A percentile compares a stretch with the other conserved stretches of the same genome.
These are phyloP conservation scores for Trypanosoma brucei DNA, from an alignment of 208 protist species.

Conservation along the genomic window DNA sequence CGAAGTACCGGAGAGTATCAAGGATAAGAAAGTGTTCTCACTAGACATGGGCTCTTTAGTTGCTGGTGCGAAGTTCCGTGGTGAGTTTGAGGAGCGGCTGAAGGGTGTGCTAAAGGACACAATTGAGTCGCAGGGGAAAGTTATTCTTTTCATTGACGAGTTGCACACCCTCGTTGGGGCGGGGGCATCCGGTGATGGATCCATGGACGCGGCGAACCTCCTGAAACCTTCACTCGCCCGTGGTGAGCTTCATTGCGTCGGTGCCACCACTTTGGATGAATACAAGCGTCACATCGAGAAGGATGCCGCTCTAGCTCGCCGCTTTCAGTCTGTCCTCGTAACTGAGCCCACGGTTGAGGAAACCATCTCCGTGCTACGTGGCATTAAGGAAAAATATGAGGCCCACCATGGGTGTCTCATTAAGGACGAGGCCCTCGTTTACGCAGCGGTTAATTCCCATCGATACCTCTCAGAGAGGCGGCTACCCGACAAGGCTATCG, in stretches of 20 bases:
- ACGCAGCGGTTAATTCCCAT: conserved; percentile 86
- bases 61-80: conserved; percentile 98
- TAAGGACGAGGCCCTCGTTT: conserved; percentile 88
- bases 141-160: conserved; percentile 99
- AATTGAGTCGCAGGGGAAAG: conserved; percentile 89
- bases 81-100: conserved; percentile 99
- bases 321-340: conserved; percentile 97
- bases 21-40: conserved; percentile 79
- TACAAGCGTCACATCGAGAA: conserved; percentile 98
- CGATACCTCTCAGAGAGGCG: conserved; percentile 96
- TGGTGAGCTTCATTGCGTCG: conserved; percentile 95
- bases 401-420: conserved; percentile 89
- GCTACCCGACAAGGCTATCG: conserved; percentile 99
- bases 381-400: conserved; percentile 93
- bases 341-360: conserved; percentile 95
- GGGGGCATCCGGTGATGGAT: conserved; percentile 86
- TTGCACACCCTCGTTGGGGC: conserved; percentile 98
- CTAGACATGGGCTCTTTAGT: conserved; percentile 99
- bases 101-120: conserved; percentile 99
- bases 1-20: conserved; percentile 89
- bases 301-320: conserved; percentile 97
- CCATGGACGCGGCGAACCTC: conserved; percentile 98
- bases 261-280: conserved; percentile 97
- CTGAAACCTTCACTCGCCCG: conserved; percentile 98
- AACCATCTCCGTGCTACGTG: conserved; percentile 97